Percentiles rank a stretch among this genome's conserved stretches.
Evolutionary conservation across 2,329 filamentous ascomycete genomes (phyloP).

Genomic region (Epichloe coenophiala): DNA sequence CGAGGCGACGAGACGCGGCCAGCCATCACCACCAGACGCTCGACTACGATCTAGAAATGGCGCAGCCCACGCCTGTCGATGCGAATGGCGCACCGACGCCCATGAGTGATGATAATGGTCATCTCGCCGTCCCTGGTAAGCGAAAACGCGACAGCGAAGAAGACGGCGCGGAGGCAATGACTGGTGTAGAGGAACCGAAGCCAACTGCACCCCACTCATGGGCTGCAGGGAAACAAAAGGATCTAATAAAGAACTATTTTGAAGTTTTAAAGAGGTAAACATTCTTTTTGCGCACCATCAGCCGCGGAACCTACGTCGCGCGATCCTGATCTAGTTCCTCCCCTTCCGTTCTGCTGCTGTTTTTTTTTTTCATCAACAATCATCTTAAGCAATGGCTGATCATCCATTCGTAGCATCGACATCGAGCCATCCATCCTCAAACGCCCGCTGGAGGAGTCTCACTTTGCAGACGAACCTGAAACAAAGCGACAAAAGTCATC

Average conservation of each 20-base stretch:
- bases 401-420: constrained; percentile 33
- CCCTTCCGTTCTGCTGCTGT: not conserved
- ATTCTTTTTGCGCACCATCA: constrained; percentile 2
- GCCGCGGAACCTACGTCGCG: not conserved
- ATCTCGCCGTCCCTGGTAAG: constrained; percentile 30
- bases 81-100: constrained; percentile 29
- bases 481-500: constrained; percentile 48
- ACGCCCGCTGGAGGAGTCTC: constrained; percentile 32
- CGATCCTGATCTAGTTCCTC: not conserved
- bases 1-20: constrained; percentile 26
- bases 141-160: constrained; percentile 44
- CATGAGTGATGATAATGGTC: constrained; percentile 15
- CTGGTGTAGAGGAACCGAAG: constrained; percentile 13
- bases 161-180: constrained; percentile 21
- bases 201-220: constrained; percentile 11
- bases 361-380: not conserved
- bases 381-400: constrained; percentile 15
- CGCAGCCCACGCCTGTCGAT: constrained; percentile 25
- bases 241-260: constrained; percentile 25
- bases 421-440: constrained; percentile 40
- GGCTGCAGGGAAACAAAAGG: constrained; percentile 17
- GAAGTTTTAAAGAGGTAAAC: constrained; percentile 26
- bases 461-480: constrained; percentile 36
- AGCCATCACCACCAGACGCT: constrained; percentile 10
- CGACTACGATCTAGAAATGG: constrained; percentile 21